phyloP scores from a whole-genome alignment of 225 moss, liverwort and hornwort genomes.

The Neckera pumila region DNA sequence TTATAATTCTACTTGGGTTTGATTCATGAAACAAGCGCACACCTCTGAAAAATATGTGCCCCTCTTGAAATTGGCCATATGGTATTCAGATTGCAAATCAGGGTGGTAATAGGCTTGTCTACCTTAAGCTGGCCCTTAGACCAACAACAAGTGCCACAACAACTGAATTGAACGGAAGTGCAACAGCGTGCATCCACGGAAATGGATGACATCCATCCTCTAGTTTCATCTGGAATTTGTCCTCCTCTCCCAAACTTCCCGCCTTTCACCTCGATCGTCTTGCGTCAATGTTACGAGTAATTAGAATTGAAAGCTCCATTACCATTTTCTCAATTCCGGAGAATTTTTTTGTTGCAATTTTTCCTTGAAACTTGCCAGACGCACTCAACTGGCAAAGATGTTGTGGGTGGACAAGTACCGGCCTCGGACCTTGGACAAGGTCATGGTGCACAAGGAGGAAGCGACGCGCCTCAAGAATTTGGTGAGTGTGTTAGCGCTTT shows the following conservation, averaged over 20 bases:
- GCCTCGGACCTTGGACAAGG: conserved; percentile 71
- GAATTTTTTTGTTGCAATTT: neutral
- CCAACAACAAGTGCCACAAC: neutral
- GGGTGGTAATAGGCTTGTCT: no score
- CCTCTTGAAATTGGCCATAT: no score
- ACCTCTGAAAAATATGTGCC: no score
- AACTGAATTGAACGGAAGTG: neutral
- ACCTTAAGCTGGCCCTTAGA: no score
- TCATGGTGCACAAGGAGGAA: conserved; percentile 69
- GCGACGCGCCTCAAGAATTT: conserved; percentile 62
- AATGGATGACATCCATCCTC: neutral
- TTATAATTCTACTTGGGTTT: no score
- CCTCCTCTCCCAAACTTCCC: neutral
- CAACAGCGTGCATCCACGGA: neutral
- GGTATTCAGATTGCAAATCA: no score
- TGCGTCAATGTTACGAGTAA: neutral
- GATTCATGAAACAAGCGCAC: no score
- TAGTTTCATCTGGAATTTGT: neutral
- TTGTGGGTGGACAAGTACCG: conserved; percentile 91
- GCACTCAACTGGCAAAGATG: conserved; percentile 16
- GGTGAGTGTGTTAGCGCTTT: conserved; percentile 9
- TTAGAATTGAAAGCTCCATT: neutral
- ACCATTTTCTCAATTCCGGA: neutral
- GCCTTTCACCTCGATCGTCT: neutral
- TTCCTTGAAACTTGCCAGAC: neutral